These are phyloP conservation scores for Pleurostoma richardsiae DNA, from an alignment of 2,329 filamentous ascomycete genomes.

Conservation along the genomic window DNA sequence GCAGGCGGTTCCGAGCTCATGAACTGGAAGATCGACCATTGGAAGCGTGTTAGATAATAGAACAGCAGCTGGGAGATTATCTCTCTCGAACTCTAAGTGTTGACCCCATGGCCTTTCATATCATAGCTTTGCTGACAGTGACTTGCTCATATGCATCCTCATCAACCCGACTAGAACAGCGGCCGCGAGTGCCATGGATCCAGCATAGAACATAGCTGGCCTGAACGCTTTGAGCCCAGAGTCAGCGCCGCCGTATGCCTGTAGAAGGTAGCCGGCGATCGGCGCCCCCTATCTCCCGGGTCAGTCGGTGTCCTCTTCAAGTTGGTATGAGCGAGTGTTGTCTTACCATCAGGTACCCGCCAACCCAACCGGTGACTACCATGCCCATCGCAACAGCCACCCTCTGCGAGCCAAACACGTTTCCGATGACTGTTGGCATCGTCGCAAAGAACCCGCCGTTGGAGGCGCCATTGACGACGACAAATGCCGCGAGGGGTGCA, in stretches of 20 bases:
- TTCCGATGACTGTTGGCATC: conserved; percentile 58
- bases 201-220: conserved; percentile 59
- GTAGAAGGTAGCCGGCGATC: conserved; percentile 55
- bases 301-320: background rate
- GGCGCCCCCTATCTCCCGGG: conserved; percentile 40
- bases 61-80: too few species aligned
- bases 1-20: too few species aligned
- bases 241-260: conserved; percentile 46
- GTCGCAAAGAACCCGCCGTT: conserved; percentile 61
- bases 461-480: conserved; percentile 52
- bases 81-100: too few species aligned
- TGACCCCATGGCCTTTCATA: too few species aligned
- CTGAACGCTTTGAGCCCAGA: conserved; percentile 47
- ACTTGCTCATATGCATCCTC: conserved; percentile 22
- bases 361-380: conserved; percentile 55
- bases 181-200: conserved; percentile 41
- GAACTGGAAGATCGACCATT: too few species aligned
- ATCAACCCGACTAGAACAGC: conserved; percentile 34
- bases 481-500: conserved; percentile 49
- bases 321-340: background rate
- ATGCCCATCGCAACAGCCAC: conserved; percentile 56
- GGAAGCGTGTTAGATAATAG: too few species aligned
- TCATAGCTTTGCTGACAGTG: background rate
- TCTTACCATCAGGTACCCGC: conserved; percentile 54
- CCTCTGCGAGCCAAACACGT: conserved; percentile 50